phyloP scores from a whole-genome alignment of 2,329 filamentous ascomycete species.

The Zymoseptoria tritici region DNA sequence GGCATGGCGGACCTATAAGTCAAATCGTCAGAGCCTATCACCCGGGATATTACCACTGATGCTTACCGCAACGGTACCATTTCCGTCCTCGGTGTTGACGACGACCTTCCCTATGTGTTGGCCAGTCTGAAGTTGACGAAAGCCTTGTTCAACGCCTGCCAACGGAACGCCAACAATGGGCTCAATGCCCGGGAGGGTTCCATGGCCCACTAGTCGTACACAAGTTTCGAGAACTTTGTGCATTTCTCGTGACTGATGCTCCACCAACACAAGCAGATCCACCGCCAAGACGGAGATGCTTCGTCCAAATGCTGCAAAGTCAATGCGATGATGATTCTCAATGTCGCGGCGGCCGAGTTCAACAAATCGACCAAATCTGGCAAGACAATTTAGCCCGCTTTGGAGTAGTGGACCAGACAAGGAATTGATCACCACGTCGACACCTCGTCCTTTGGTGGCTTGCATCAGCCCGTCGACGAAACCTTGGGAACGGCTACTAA shows the following conservation, averaged over 20 bases:
- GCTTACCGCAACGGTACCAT: background rate
- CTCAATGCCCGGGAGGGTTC: background rate
- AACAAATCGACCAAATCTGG: no score
- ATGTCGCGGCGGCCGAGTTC: no score
- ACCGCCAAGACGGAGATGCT: background rate
- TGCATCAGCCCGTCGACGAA: slow-evolving; percentile 12
- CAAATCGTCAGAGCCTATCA: background rate
- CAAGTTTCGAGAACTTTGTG: background rate
- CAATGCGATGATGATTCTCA: no score
- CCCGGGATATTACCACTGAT: background rate
- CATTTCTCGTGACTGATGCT: background rate
- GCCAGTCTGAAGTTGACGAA: slow-evolving; percentile 4
- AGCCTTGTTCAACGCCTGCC: slow-evolving; percentile 5
- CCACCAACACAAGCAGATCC: background rate
- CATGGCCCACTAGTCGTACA: background rate
- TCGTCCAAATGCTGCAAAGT: background rate
- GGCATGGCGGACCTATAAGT: background rate
- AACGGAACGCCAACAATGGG: background rate
- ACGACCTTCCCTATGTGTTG: slow-evolving; percentile 1
- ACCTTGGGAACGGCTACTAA: slow-evolving; percentile 19
- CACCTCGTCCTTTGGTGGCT: no score
- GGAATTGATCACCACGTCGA: no score
- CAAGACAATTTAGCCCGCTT: no score
- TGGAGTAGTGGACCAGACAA: no score
- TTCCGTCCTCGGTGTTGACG: background rate